Evolutionary conservation across 192 early-diverging fungal species (phyloP).

Genomic region (Phlyctochytrium arcticum): DNA sequence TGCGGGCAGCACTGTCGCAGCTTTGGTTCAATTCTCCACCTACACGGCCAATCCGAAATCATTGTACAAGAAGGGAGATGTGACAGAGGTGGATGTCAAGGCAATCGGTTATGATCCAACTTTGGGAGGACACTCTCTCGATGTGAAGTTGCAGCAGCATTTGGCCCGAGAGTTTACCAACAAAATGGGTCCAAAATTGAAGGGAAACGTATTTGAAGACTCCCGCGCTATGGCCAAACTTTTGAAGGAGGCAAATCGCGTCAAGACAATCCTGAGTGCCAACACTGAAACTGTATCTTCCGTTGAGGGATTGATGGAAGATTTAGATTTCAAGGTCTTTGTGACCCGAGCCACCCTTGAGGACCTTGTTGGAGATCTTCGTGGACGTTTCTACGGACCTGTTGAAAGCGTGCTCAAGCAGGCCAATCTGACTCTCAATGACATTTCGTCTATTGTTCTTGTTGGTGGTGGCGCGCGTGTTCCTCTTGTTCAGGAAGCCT

Average conservation of each 20-base stretch:
- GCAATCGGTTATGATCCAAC: constrained; percentile 75
- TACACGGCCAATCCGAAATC: too few relatives aligned
- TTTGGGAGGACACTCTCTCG: constrained; percentile 85
- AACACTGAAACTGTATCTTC: constrained; percentile 84
- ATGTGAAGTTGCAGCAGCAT: constrained; percentile 74
- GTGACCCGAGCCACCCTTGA: constrained; percentile 84
- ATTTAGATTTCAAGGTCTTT: constrained; percentile 73
- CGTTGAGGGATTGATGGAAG: constrained; percentile 83
- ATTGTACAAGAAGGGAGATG: constrained; percentile 49
- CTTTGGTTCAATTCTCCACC: constrained; percentile 74
- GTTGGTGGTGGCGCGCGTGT: constrained; percentile 91
- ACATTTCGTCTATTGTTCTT: constrained; percentile 85
- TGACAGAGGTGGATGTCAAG: constrained; percentile 73
- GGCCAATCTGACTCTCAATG: constrained; percentile 37
- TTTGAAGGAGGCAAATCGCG: constrained; percentile 88
- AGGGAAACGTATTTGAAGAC: constrained; percentile 52
- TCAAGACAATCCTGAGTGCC: constrained; percentile 94
- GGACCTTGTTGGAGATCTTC: constrained; percentile 55
- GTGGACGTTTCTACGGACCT: constrained; percentile 65
- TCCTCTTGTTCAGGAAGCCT: constrained; percentile 73
- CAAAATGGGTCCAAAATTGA: constrained; percentile 43
- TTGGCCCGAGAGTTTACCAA: constrained; percentile 74
- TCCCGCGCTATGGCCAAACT: constrained; percentile 85
- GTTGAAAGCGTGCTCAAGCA: constrained; percentile 67
- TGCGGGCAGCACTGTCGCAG: constrained; percentile 87